A percentile compares a stretch with the other conserved stretches of the same genome.
Evolutionary conservation across 257 asterid species (phyloP).

Genomic region (Solanum appendiculatum): DNA sequence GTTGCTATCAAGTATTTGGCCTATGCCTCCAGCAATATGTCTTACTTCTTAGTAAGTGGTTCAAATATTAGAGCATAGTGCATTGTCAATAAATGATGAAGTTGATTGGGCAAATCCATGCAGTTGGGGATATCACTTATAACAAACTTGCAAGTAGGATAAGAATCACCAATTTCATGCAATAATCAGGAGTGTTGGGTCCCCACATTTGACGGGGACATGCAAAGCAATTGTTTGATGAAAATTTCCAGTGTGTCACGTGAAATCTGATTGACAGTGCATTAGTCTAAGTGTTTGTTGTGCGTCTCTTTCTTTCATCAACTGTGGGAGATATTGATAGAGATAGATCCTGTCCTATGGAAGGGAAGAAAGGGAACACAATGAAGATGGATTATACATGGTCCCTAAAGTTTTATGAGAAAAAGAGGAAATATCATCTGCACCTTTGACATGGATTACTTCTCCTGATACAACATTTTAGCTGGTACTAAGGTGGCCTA

Average conservation of each 20-base stretch:
- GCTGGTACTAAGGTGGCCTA: slow-evolving; percentile 8
- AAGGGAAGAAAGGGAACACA: slow-evolving; percentile 47
- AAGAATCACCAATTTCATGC: background rate
- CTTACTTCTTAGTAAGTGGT: background rate
- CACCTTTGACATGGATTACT: background rate
- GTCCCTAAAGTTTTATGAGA: slow-evolving; percentile 24
- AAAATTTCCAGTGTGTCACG: slow-evolving; percentile 10
- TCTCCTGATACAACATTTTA: slow-evolving; percentile 14
- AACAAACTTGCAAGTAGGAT: background rate
- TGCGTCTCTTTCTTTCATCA: background rate
- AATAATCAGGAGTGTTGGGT: background rate
- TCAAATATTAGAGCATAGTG: background rate
- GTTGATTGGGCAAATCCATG: background rate
- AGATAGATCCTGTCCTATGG: slow-evolving; percentile 40
- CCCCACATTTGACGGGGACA: background rate
- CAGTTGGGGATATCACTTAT: background rate
- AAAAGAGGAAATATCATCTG: slow-evolving; percentile 1
- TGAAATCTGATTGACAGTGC: slow-evolving; percentile 22
- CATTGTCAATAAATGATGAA: background rate
- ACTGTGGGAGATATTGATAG: slow-evolving; percentile 28
- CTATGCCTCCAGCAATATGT: background rate
- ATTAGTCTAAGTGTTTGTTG: slow-evolving; percentile 2
- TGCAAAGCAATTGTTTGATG: background rate
- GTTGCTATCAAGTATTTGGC: background rate
- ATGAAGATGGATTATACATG: slow-evolving; percentile 19